phyloP scores from a whole-genome alignment of 352 stramenopile genomes.

The Thalassiosira gravida region DNA sequence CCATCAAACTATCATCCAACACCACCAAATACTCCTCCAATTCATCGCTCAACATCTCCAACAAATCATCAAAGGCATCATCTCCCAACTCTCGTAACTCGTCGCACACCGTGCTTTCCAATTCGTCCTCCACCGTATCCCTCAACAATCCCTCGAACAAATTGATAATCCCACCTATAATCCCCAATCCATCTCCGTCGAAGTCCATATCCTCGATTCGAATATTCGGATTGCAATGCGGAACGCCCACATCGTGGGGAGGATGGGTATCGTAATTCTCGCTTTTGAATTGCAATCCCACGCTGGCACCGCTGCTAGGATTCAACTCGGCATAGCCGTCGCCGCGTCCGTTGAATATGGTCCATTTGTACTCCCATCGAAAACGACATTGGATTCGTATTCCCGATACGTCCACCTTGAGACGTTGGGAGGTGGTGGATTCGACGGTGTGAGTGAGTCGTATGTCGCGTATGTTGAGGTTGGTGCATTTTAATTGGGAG shows the following conservation, averaged over 20 bases:
- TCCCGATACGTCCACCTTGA: constrained; percentile 44
- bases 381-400: constrained; percentile 61
- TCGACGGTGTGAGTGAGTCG: constrained; percentile 34
- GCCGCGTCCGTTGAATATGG: constrained; percentile 33
- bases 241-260: constrained; percentile 34
- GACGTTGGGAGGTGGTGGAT: constrained; percentile 24
- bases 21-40: constrained; percentile 39
- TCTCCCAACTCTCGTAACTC: constrained; percentile 51
- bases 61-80: constrained; percentile 47
- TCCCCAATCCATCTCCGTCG: constrained; percentile 40
- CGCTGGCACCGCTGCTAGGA: background rate
- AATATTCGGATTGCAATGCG: constrained; percentile 43
- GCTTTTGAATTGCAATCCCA: constrained; percentile 29
- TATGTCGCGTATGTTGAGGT: constrained; percentile 62
- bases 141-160: constrained; percentile 57
- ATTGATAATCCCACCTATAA: constrained; percentile 53
- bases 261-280: constrained; percentile 33
- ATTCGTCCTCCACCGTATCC: constrained; percentile 28
- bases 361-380: constrained; percentile 57
- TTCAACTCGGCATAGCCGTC: background rate
- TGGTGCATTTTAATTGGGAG: constrained; percentile 53
- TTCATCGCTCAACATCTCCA: constrained; percentile 25
- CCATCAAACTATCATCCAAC: constrained; percentile 1
- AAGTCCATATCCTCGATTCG: constrained; percentile 60
- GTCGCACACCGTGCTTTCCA: constrained; percentile 53